Percentiles rank a stretch among this genome's conserved stretches.
Conservation (phyloP, 2,329 filamentous ascomycete genomes). For the Macrophomina phaseolina region DNA sequence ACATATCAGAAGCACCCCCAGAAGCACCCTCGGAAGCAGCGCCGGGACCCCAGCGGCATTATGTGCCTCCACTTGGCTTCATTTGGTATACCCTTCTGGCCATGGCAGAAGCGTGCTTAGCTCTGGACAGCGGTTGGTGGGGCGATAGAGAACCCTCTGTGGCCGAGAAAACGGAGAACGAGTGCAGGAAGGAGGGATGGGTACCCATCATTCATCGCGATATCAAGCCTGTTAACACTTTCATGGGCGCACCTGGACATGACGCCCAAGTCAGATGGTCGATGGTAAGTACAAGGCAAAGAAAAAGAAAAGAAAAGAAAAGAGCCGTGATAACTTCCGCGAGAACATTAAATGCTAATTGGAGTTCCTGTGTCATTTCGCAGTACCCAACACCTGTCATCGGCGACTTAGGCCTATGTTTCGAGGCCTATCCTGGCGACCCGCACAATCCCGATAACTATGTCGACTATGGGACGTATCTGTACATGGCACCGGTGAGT, state of each 20-base stretch:
- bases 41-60: too few species aligned
- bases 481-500: neutral
- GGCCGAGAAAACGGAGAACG: neutral
- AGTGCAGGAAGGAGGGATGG: neutral
- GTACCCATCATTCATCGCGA: constrained; percentile 15
- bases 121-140: constrained; percentile 14
- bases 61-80: neutral
- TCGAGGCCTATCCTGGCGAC: constrained; percentile 12
- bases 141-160: neutral
- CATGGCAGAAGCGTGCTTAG: constrained; percentile 3
- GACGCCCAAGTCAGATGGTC: neutral
- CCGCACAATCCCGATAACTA: constrained; percentile 2
- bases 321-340: neutral
- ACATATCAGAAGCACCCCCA: too few species aligned
- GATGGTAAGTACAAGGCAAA: neutral
- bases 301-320: too few species aligned
- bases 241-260: neutral
- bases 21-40: too few species aligned
- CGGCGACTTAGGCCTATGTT: neutral
- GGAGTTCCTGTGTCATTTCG: neutral
- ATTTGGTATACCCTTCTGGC: neutral
- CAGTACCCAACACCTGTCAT: neutral
- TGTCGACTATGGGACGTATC: neutral
- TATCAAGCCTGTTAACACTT: neutral
- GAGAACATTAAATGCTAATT: neutral